phyloP scores from a whole-genome alignment of 345 rosid genomes.

The Leavenworthia alabamica region DNA sequence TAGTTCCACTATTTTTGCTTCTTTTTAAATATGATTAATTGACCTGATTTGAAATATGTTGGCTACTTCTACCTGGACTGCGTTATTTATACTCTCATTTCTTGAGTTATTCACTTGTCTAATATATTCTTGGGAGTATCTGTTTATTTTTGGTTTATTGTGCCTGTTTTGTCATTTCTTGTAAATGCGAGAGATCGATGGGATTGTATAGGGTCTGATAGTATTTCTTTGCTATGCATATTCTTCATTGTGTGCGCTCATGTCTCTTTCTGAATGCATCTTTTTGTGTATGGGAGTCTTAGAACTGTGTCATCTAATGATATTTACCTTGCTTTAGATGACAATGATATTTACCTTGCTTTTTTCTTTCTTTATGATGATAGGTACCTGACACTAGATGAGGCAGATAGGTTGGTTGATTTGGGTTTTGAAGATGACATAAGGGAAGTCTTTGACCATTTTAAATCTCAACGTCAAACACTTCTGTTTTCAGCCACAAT shows the following conservation, averaged over 20 bases:
- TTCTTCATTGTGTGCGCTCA: background rate
- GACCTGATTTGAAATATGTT: background rate
- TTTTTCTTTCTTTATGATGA: slow-evolving; percentile 18
- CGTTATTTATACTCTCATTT: background rate
- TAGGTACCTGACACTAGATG: slow-evolving; percentile 89
- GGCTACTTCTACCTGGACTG: background rate
- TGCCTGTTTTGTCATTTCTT: background rate
- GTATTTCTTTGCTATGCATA: background rate
- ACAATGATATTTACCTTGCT: slow-evolving; percentile 8
- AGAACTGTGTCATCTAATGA: background rate
- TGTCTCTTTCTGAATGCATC: background rate
- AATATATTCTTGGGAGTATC: background rate
- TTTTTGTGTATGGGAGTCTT: background rate
- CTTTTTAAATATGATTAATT: background rate
- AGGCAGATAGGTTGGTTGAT: slow-evolving; percentile 94
- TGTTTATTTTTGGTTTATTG: background rate
- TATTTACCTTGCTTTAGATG: background rate
- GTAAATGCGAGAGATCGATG: background rate
- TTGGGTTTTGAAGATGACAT: slow-evolving; percentile 97
- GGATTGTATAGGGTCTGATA: background rate
- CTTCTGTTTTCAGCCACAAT: slow-evolving; percentile 89
- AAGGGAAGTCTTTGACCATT: slow-evolving; percentile 89
- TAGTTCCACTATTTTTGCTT: background rate
- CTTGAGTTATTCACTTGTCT: background rate
- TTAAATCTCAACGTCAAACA: slow-evolving; percentile 88